Percentiles rank a stretch among this genome's conserved stretches.
Conservation (phyloP, 805 yeast genomes). For the Candida yuanshanica region DNA sequence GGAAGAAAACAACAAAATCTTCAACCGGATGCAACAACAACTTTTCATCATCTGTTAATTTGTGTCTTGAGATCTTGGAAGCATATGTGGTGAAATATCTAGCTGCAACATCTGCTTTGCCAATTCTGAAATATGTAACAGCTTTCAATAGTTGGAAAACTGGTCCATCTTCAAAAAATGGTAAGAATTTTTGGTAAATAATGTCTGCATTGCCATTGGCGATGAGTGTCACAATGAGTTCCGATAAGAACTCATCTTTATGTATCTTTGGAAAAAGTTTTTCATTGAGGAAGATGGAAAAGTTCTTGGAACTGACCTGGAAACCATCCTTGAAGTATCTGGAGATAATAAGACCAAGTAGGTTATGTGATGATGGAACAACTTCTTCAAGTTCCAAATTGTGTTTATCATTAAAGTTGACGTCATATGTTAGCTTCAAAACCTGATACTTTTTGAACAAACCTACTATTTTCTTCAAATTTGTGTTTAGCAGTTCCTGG, state of each 20-base stretch:
- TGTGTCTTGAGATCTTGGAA: slow-evolving; percentile 23
- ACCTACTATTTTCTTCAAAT: slow-evolving; percentile 15
- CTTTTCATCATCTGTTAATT: slow-evolving; percentile 17
- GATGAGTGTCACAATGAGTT: slow-evolving; percentile 9
- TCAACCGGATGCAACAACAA: slow-evolving; percentile 18
- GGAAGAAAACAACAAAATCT: slow-evolving; percentile 23
- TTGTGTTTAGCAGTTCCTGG: slow-evolving; percentile 13
- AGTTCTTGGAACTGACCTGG: slow-evolving; percentile 7
- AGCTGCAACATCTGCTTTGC: slow-evolving; percentile 25
- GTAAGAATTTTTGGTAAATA: slow-evolving; percentile 13
- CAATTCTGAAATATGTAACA: slow-evolving; percentile 19
- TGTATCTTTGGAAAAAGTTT: slow-evolving; percentile 16
- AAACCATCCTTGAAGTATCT: slow-evolving; percentile 12
- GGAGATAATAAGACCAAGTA: slow-evolving; percentile 10
- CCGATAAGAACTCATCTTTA: slow-evolving; percentile 14
- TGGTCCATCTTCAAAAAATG: slow-evolving; percentile 14
- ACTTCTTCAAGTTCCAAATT: slow-evolving; percentile 19
- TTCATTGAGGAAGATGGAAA: slow-evolving; percentile 11
- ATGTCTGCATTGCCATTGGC: slow-evolving; percentile 7
- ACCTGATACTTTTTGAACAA: slow-evolving; percentile 17
- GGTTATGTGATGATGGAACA: slow-evolving; percentile 3
- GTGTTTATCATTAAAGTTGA: slow-evolving; percentile 10
- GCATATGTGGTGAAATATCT: slow-evolving; percentile 26
- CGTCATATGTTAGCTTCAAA: slow-evolving; percentile 9
- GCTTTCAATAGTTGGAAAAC: slow-evolving; percentile 19